Conservation (phyloP, 2,329 filamentous ascomycete species). For the Diaporthe amygdali region DNA sequence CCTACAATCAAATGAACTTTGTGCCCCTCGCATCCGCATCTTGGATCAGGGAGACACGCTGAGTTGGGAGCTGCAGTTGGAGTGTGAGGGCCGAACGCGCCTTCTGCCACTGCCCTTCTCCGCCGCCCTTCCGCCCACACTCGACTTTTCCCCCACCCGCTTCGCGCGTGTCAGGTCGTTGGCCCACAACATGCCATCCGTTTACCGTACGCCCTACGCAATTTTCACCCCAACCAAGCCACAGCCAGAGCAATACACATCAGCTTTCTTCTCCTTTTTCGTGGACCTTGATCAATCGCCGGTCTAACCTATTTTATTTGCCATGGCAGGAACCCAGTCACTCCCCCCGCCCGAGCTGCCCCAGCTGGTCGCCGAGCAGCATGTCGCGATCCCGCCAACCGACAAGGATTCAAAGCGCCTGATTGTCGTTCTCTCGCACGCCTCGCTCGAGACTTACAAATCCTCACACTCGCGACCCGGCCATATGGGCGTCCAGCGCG, state of each 20-base stretch:
- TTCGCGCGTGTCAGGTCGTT: neutral
- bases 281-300: neutral
- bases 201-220: neutral
- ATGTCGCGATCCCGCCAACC: slow-evolving; percentile 78
- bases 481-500: slow-evolving; percentile 70
- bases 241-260: neutral
- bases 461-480: slow-evolving; percentile 75
- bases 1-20: neutral
- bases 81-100: neutral
- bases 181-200: slow-evolving; percentile 12
- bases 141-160: neutral
- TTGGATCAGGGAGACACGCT: neutral
- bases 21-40: neutral
- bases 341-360: slow-evolving; percentile 90
- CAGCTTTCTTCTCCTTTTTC: slow-evolving; percentile 23
- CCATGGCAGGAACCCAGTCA: slow-evolving; percentile 81
- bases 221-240: neutral
- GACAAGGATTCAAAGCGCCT: slow-evolving; percentile 92
- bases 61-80: neutral
- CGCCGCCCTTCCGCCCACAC: neutral
- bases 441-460: slow-evolving; percentile 97
- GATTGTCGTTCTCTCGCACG: slow-evolving; percentile 96
- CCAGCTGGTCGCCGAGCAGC: slow-evolving; percentile 91
- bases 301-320: slow-evolving; percentile 26
- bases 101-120: neutral